Base-by-base conservation (phyloP, 441 rosid genomes). In the Biscutella laevigata region DNA sequence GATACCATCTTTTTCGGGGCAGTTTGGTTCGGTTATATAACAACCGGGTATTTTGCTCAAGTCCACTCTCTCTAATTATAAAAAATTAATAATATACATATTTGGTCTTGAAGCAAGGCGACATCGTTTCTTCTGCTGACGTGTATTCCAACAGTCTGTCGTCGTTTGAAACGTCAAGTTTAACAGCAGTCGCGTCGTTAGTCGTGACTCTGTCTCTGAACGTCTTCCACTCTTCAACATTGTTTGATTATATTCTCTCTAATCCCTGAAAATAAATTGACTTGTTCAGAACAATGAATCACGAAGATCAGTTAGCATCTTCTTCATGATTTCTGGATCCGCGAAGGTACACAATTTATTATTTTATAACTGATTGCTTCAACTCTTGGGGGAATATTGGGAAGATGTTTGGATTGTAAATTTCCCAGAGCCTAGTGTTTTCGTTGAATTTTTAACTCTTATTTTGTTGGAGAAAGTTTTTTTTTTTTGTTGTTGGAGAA, bases 111-210 rank as follows among this genome's bases (percentile, higher is more conserved):
- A 10, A 19, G 5, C 2, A 12, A 22, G 5, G n/a, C 32, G 51
- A 10, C 51, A 41, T 30, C 59, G 48, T 21, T 42, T 26, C 0
- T 6, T 12, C 15, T 3, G 13, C 12, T 9, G 30, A 49, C 58
- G 64, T 35, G 57, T 59, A 4, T 38, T 39, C 20, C 20, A 46
- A 8, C 7, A 25, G n/a, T n/a, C n/a, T n/a, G 5, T 25, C 57
- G 48, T 32, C 24, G 50, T 39, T 50, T 61, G 66, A 42, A 39
- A 52, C 53, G 67, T 61, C 59, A 61, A 43, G 53, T 22, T 51
- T 35, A 61, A 61, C 67, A 37, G 67, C 47, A 52, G 60, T 10
- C 24, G 38, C 8, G 59, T 26, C 45, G 46, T 53, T 16, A 53
- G 52, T 27, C 45, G 27, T 34, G 58, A n/a, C 15, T 21, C 40